Conservation (phyloP, 2,329 filamentous ascomycete species). For the Akanthomyces dipterigenus region DNA sequence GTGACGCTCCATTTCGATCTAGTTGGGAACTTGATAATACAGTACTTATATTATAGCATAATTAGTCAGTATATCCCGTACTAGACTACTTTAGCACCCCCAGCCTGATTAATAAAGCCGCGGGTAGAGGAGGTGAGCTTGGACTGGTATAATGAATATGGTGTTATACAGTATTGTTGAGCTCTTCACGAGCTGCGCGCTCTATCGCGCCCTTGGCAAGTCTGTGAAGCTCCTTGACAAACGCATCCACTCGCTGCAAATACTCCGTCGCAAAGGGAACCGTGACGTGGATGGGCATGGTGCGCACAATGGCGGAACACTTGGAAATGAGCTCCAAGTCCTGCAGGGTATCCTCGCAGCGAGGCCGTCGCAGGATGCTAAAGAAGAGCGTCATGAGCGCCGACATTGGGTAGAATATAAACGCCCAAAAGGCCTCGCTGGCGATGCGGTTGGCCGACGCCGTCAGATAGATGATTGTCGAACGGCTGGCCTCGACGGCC, state of each 20-base stretch:
- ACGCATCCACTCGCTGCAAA: conserved; percentile 34
- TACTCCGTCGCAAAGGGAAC: conserved; percentile 32
- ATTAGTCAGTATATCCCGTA: too few species aligned
- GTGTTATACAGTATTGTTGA: background rate
- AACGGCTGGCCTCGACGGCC: conserved; percentile 49
- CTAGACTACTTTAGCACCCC: too few species aligned
- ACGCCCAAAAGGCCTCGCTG: conserved; percentile 44
- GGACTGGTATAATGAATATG: too few species aligned
- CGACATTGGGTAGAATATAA: conserved; percentile 50
- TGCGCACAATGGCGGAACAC: conserved; percentile 36
- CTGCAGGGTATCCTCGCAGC: conserved; percentile 31
- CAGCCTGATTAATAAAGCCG: too few species aligned
- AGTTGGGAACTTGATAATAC: too few species aligned
- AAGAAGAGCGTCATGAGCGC: conserved; percentile 49
- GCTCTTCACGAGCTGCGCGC: background rate
- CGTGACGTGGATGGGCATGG: conserved; percentile 24
- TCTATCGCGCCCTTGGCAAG: conserved; percentile 36
- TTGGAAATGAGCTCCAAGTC: conserved; percentile 41
- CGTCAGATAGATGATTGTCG: conserved; percentile 43
- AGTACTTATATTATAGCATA: too few species aligned
- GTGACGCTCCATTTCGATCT: too few species aligned
- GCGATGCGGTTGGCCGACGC: conserved; percentile 35
- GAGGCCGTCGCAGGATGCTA: conserved; percentile 44
- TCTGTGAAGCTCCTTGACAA: conserved; percentile 36
- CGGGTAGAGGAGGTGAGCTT: background rate